These are phyloP conservation scores for Vitis hybrid DNA, from an alignment of 177 flowering plant genomes.

Conservation along the genomic window DNA sequence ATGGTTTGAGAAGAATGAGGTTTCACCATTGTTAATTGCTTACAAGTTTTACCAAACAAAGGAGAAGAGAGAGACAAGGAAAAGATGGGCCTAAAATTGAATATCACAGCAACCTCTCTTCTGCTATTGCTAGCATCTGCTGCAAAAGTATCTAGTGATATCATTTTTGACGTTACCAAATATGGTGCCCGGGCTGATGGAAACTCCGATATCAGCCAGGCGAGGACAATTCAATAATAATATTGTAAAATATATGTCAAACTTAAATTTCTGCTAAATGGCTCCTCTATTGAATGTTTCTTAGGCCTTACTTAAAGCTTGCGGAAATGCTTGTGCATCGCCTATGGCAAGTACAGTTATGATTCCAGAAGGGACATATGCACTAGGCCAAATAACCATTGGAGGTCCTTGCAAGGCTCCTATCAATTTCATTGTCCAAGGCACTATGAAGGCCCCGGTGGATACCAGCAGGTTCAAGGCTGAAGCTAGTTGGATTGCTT, in stretches of 20 bases:
- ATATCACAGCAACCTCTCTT: neutral
- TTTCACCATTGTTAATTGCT: no score
- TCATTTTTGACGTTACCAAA: conserved; percentile 9
- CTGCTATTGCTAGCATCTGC: neutral
- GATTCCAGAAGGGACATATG: conserved; percentile 22
- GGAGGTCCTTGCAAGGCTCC: conserved; percentile 28
- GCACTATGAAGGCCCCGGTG: conserved; percentile 13
- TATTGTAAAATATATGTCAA: neutral
- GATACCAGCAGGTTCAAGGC: neutral
- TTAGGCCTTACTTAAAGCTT: conserved; percentile 42
- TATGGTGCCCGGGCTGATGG: conserved; percentile 14
- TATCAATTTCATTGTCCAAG: conserved; percentile 16
- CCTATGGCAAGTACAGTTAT: conserved; percentile 13
- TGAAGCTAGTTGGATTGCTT: conserved; percentile 20
- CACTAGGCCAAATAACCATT: neutral
- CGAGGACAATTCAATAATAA: neutral
- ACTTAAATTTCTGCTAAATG: neutral
- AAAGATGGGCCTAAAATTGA: neutral
- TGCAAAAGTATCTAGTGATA: neutral
- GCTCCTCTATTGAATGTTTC: neutral
- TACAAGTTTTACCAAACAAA: neutral
- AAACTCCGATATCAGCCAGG: conserved; percentile 6
- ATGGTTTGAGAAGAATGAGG: no score
- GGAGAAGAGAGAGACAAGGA: neutral
- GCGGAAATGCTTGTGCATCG: conserved; percentile 40